These are phyloP conservation scores for Chernovozyma aurita DNA, from an alignment of 1,139 yeast genomes.

Conservation along the genomic window DNA sequence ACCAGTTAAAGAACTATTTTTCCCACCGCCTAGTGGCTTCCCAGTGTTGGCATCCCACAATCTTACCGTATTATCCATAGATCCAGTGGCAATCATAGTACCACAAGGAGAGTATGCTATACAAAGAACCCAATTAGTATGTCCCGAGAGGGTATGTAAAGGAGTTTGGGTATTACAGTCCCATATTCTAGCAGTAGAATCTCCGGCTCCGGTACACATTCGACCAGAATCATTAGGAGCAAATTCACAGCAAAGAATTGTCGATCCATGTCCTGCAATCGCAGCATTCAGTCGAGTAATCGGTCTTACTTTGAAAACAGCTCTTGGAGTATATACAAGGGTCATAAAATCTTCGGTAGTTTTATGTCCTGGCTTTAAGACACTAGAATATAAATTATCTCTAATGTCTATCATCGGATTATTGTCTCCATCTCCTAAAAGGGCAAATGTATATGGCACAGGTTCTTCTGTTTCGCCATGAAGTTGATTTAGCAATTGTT, in stretches of 20 bases:
- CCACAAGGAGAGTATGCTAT: constrained; percentile 97
- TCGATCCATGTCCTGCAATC: constrained; percentile 92
- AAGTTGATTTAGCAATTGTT: constrained; percentile 76
- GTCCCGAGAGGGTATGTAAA: constrained; percentile 73
- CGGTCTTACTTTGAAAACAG: constrained; percentile 88
- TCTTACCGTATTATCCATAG: constrained; percentile 87
- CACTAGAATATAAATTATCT: constrained; percentile 71
- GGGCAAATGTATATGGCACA: constrained; percentile 83
- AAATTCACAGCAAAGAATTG: constrained; percentile 87
- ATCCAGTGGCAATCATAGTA: constrained; percentile 86
- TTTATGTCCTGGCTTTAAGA: constrained; percentile 80
- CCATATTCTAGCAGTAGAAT: constrained; percentile 96
- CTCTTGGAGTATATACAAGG: constrained; percentile 88
- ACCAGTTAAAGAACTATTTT: constrained; percentile 56
- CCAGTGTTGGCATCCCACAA: constrained; percentile 85
- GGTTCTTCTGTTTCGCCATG: constrained; percentile 71
- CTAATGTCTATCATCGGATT: constrained; percentile 60
- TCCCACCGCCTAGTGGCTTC: constrained; percentile 51
- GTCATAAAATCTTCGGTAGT: constrained; percentile 93
- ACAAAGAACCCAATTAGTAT: constrained; percentile 89
- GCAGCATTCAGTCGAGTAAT: constrained; percentile 90
- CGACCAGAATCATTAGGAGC: constrained; percentile 86
- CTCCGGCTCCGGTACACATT: constrained; percentile 97
- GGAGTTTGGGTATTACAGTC: constrained; percentile 96
- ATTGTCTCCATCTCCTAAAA: constrained; percentile 43